phyloP scores from a whole-genome alignment of 108 stramenopile species.

The Craspedostauros australis region DNA sequence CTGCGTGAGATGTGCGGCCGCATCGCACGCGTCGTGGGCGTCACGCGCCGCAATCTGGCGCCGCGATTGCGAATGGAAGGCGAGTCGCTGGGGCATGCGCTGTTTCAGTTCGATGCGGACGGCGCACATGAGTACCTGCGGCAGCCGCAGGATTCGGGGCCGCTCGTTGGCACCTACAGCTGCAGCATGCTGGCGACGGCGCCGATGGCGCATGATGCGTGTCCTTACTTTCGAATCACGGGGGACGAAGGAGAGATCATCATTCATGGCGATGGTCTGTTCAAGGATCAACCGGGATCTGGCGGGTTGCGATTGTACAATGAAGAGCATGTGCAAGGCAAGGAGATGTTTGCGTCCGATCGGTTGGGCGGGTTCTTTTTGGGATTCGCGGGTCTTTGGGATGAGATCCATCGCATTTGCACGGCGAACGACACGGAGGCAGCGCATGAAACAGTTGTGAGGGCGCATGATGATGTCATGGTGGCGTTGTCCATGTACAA shows the following conservation, averaged over 20 bases:
- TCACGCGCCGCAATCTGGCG: conserved; percentile 6
- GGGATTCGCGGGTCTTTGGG: conserved; percentile 29
- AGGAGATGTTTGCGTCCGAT: conserved; percentile 16
- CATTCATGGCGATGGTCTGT: conserved; percentile 17
- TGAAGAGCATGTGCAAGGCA: conserved; percentile 9
- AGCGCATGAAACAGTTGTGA: conserved; percentile 13
- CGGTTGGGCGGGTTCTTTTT: conserved; percentile 31
- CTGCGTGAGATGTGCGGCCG: conserved; percentile 19
- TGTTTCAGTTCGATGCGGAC: conserved; percentile 14
- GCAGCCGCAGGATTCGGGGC: conserved; percentile 7
- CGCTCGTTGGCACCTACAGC: conserved; percentile 18
- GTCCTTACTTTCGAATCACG: conserved; percentile 34
- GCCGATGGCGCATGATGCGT: conserved; percentile 33
- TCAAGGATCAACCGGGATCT: conserved; percentile 13
- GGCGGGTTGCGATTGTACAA: conserved; percentile 33
- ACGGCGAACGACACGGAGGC: conserved; percentile 4
- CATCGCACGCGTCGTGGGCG: conserved; percentile 20
- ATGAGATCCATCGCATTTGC: conserved; percentile 12
- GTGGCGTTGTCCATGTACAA: conserved; percentile 25
- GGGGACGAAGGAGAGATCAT: conserved; percentile 27
- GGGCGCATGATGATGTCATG: conserved; percentile 21
- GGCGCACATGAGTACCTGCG: background rate
- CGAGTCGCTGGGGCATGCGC: conserved; percentile 29
- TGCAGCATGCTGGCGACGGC: conserved; percentile 29
- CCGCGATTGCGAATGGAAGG: conserved; percentile 24